Evolutionary conservation across 2,329 filamentous ascomycete species (phyloP), one percentile per base, ranked within the genome.

Genomic region (Aspergillus oerlinghausenensis): DNA sequence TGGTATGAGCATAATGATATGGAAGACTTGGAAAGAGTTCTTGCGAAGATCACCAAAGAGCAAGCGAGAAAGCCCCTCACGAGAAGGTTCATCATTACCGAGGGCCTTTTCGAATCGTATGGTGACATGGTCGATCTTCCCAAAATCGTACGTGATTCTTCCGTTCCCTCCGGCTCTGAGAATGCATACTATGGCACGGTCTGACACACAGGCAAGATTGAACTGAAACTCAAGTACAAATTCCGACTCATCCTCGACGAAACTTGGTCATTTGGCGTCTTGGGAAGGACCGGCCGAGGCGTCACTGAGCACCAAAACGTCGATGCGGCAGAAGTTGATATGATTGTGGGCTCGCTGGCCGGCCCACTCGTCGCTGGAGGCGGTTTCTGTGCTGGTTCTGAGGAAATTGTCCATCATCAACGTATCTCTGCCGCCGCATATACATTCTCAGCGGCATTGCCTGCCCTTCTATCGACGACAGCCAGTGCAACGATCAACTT

Each of bases 1-100:
- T 99, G 93, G 92, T 99, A 89, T 74, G 88, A 96, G 65, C 94
- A 99, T 74, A 94, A 95, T 70, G 90, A 99, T 70, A 92, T 97
- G 89, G 88, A 92, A 50, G 93, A 97, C 72, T 76, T 99, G 62
- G 91, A 97, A 73, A 81, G 85, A 29, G 89, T 95, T 28, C 83
- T 99, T 77, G 84, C 88, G 69, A 90, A 89, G 70, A 87, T 97
- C 32, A 88, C 88, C 32, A 89, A 92, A 74, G 93, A 97, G 73
- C 92, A 96, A 77, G 85, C 87, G 55, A 87, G 88, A 67, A 95
- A 92, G 79, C 91, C 90, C 57, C 79, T 99, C 65, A 99, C 94
- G 1, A 84, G 94, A 66, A 83, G 94, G 48, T 99, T 99, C 71
- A 92, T 99, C 64, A 92, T 99, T 54, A 97, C 93, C 0, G 95